Conservation (phyloP, 73 alveolate species). For the Strombidium stylifer region DNA sequence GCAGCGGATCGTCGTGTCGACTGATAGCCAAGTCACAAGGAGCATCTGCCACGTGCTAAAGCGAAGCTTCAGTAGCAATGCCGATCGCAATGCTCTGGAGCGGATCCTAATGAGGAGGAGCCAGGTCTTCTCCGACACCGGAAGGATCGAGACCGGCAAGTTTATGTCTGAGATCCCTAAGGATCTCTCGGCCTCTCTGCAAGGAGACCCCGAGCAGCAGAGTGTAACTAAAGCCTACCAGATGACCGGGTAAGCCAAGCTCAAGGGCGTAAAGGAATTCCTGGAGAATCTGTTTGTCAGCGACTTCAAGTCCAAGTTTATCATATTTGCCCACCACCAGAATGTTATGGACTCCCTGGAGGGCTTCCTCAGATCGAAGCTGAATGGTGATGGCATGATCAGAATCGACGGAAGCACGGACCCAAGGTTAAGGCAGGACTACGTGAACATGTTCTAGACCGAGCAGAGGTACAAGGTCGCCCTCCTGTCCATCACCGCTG, state of each 20-base stretch:
- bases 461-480: slow-evolving; percentile 80
- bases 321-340: slow-evolving; percentile 92
- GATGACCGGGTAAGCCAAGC: slow-evolving; percentile 87
- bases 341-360: slow-evolving; percentile 81
- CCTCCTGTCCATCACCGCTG: slow-evolving; percentile 75
- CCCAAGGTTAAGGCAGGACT: slow-evolving; percentile 72
- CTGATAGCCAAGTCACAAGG: slow-evolving; percentile 57
- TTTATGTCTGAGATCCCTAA: slow-evolving; percentile 5
- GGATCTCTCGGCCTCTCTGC: slow-evolving; percentile 49
- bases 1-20: slow-evolving; percentile 74
- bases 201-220: slow-evolving; percentile 55
- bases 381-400: slow-evolving; percentile 52
- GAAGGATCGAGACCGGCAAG: slow-evolving; percentile 2
- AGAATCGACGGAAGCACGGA: slow-evolving; percentile 89
- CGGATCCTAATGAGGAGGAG: slow-evolving; percentile 11
- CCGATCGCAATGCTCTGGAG: slow-evolving; percentile 31
- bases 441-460: slow-evolving; percentile 81
- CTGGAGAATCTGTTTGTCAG: slow-evolving; percentile 60
- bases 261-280: slow-evolving; percentile 80
- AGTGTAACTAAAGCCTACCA: slow-evolving; percentile 74
- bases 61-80: slow-evolving; percentile 13
- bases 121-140: background rate
- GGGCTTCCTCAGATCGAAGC: slow-evolving; percentile 61
- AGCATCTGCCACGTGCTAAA: slow-evolving; percentile 56
- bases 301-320: slow-evolving; percentile 54